Percentiles rank a stretch among this genome's conserved stretches.
phyloP scores from a whole-genome alignment of 306 rosid genomes.

The Trichosanthes cucumerina region DNA sequence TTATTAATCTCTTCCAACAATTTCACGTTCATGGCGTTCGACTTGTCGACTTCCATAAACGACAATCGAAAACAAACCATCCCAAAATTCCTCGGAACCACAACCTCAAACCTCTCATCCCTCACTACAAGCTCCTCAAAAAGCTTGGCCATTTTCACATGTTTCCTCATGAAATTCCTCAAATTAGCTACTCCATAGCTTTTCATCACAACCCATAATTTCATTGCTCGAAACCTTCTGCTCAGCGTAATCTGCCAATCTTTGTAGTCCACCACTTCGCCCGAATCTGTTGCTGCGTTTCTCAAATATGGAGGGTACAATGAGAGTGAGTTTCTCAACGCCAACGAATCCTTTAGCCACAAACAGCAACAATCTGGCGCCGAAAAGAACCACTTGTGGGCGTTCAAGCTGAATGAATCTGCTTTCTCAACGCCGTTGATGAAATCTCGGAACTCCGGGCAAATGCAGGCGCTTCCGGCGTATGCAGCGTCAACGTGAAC shows the following conservation, averaged over 20 bases:
- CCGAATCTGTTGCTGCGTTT: conserved; percentile 6
- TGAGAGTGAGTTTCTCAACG: conserved; percentile 8
- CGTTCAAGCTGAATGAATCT: conserved; percentile 28
- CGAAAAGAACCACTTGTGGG: conserved; percentile 36
- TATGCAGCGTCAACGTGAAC: conserved; percentile 41
- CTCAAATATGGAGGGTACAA: conserved; percentile 4
- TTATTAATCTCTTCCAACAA: conserved; percentile 32
- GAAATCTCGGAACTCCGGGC: conserved; percentile 32
- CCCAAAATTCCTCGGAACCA: conserved; percentile 15
- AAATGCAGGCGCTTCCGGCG: conserved; percentile 32
- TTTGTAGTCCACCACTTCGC: conserved; percentile 22
- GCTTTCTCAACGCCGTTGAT: conserved; percentile 21
- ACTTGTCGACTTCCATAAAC: not conserved
- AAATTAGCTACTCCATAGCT: conserved; percentile 18
- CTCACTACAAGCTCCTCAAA: conserved; percentile 17
- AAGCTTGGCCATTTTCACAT: conserved; percentile 18
- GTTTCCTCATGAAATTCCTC: conserved; percentile 10
- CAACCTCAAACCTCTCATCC: conserved; percentile 22
- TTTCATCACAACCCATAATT: too few relatives aligned
- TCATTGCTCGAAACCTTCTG: conserved; percentile 12
- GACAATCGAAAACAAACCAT: conserved; percentile 22
- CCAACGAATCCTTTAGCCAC: conserved; percentile 15
- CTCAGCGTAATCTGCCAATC: conserved; percentile 24
- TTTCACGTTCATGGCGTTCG: not conserved
- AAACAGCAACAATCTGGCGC: conserved; percentile 30